Conservation (phyloP, 2,329 filamentous ascomycete genomes). For the Botrytis pseudocinerea region DNA sequence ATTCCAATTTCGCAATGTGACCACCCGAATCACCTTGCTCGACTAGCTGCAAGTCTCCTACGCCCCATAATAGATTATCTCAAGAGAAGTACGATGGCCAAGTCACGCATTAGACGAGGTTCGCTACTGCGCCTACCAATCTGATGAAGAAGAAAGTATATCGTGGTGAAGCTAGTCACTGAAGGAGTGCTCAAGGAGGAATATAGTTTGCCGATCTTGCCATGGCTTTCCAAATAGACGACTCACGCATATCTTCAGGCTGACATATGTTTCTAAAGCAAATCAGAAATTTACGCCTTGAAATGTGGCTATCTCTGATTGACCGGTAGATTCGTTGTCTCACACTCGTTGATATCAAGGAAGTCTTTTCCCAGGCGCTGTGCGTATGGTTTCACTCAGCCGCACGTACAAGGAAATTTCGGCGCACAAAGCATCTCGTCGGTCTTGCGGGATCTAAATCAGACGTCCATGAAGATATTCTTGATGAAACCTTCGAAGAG, state of each 20-base stretch:
- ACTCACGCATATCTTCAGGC: slow-evolving; percentile 4
- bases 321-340: not conserved
- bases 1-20: slow-evolving; percentile 16
- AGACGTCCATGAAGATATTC: not conserved
- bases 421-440: not conserved
- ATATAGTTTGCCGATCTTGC: slow-evolving; percentile 4
- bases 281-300: not conserved
- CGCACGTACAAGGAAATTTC: not conserved
- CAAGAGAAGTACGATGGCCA: not conserved
- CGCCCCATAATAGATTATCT: slow-evolving; percentile 21
- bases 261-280: slow-evolving; percentile 2
- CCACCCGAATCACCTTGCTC: slow-evolving; percentile 12
- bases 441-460: not conserved
- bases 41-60: slow-evolving; percentile 1
- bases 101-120: slow-evolving; percentile 5
- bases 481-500: not conserved
- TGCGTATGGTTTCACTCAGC: slow-evolving; percentile 8
- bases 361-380: slow-evolving; percentile 4
- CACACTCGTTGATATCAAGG: not conserved
- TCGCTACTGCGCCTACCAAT: not conserved
- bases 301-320: slow-evolving; percentile 20
- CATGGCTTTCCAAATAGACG: slow-evolving; percentile 7
- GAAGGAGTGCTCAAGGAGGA: not conserved
- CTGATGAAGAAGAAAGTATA: slow-evolving; percentile 1
- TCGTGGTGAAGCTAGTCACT: not conserved